Evolutionary conservation across 2,329 filamentous ascomycete genomes (phyloP).

Genomic region (Herpotrichia juniperi): DNA sequence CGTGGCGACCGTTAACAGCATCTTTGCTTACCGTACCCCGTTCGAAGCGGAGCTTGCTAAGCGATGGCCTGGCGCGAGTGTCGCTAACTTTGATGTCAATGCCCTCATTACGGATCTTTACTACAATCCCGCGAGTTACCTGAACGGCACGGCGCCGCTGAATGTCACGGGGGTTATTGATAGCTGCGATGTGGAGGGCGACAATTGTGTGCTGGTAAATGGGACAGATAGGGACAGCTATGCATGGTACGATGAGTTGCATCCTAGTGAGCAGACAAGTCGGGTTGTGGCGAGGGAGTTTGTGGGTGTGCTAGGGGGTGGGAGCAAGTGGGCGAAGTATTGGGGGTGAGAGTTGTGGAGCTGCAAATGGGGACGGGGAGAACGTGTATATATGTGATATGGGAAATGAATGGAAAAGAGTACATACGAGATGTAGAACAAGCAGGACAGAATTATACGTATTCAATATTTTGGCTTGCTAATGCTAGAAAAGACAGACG

Average conservation of each 20-base stretch:
- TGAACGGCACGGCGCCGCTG: slow-evolving; percentile 66
- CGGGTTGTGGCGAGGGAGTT: slow-evolving; percentile 64
- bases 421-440: neutral
- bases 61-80: slow-evolving; percentile 60
- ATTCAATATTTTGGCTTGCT: neutral
- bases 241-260: slow-evolving; percentile 76
- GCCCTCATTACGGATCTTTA: slow-evolving; percentile 68
- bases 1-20: slow-evolving; percentile 57
- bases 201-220: slow-evolving; percentile 42
- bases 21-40: slow-evolving; percentile 59
- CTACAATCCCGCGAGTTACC: slow-evolving; percentile 63
- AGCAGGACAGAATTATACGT: neutral
- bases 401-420: neutral
- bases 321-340: slow-evolving; percentile 54
- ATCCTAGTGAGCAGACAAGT: slow-evolving; percentile 70
- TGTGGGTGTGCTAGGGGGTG: slow-evolving; percentile 59
- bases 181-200: slow-evolving; percentile 55
- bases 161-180: slow-evolving; percentile 66
- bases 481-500: neutral
- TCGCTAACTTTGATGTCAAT: slow-evolving; percentile 73
- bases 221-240: slow-evolving; percentile 59
- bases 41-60: slow-evolving; percentile 51
- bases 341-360: slow-evolving; percentile 33
- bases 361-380: neutral
- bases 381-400: neutral